These are phyloP conservation scores for Malus domestica DNA, from an alignment of 306 rosid genomes.

Conservation along the genomic window ASM211411v1 NC_041796.1:13001-13500, in stretches of 20 bases:
- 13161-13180: constrained; percentile 81
- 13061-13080: background rate
- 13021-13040: too few relatives aligned
- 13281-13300: background rate
- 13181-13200: constrained; percentile 61
- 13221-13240: background rate
- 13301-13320: background rate
- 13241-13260: background rate
- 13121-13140: constrained; percentile 90
- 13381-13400: background rate
- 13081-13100: constrained; percentile 72
- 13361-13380: background rate
- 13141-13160: constrained; percentile 79
- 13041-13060: background rate
- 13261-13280: background rate
- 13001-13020: background rate
- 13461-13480: constrained; percentile 7
- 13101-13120: constrained; percentile 85
- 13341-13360: background rate
- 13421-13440: background rate
- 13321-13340: background rate
- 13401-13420: background rate
- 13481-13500: constrained; percentile 31
- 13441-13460: background rate
- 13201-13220: constrained; percentile 3